phyloP scores from a whole-genome alignment of 2,329 filamentous ascomycete species.

The Calonectria hongkongensis region DNA sequence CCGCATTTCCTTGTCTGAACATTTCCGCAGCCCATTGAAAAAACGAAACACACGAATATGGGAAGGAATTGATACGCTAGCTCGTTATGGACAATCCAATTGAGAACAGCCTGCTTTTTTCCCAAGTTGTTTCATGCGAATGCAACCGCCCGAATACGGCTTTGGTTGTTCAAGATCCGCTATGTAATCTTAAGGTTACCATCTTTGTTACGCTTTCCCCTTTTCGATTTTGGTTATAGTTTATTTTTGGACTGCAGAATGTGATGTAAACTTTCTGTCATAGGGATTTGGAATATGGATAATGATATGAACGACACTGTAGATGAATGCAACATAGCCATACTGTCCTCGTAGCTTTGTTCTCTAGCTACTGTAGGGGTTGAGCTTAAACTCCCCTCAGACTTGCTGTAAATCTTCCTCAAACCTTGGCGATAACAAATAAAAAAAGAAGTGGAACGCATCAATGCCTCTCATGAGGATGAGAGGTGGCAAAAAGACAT shows the following conservation, averaged over 20 bases:
- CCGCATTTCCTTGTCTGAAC: neutral
- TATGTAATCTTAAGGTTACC: conserved; percentile 16
- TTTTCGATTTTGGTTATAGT: conserved; percentile 10
- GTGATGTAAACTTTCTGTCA: conserved; percentile 3
- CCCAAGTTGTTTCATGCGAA: neutral
- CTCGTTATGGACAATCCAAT: neutral
- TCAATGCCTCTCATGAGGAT: neutral
- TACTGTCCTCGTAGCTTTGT: too few relatives aligned
- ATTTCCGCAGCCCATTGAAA: neutral
- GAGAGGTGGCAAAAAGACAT: conserved; percentile 1
- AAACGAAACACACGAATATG: neutral
- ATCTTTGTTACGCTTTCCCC: conserved; percentile 15
- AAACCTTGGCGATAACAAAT: too few relatives aligned
- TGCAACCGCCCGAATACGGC: neutral
- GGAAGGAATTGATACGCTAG: too few relatives aligned
- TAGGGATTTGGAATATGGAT: neutral
- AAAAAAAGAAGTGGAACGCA: neutral
- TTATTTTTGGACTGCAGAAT: conserved; percentile 3
- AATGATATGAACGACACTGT: neutral
- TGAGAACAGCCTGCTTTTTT: neutral
- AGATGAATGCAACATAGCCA: too few relatives aligned
- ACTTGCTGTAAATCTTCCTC: too few relatives aligned
- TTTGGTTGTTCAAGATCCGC: neutral
- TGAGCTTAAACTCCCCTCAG: too few relatives aligned
- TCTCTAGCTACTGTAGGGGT: too few relatives aligned